These are phyloP conservation scores for Penicillium fuscoglaucum DNA, from an alignment of 2,329 filamentous ascomycete species.

Conservation along the genomic window DNA sequence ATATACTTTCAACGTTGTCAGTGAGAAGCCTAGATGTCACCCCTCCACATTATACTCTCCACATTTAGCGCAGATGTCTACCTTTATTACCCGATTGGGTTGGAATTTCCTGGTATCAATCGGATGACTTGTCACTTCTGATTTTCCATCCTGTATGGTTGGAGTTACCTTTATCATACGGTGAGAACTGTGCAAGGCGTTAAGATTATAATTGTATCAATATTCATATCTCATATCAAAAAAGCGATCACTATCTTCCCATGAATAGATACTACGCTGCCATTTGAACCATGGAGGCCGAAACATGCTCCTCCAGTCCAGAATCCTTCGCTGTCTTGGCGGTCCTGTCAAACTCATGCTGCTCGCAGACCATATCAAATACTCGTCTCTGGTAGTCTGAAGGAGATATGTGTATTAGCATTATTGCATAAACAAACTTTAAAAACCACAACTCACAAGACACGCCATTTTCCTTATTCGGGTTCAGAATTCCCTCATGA, in stretches of 20 bases:
- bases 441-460: slow-evolving; percentile 41
- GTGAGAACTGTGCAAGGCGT: not conserved
- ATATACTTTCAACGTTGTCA: slow-evolving; percentile 16
- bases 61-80: slow-evolving; percentile 1
- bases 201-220: not conserved
- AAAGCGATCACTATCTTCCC: not conserved
- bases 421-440: slow-evolving; percentile 11
- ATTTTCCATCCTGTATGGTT: not conserved
- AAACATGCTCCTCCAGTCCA: slow-evolving; percentile 8
- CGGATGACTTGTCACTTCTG: not conserved
- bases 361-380: slow-evolving; percentile 47
- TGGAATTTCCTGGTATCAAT: slow-evolving; percentile 23
- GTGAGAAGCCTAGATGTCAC: slow-evolving; percentile 3
- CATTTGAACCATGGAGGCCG: slow-evolving; percentile 13
- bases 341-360: slow-evolving; percentile 42
- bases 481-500: slow-evolving; percentile 57
- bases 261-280: slow-evolving; percentile 13
- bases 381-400: slow-evolving; percentile 51
- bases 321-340: slow-evolving; percentile 3
- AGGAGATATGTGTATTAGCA: slow-evolving; percentile 8
- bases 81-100: slow-evolving; percentile 26
- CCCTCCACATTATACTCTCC: slow-evolving; percentile 21
- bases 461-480: slow-evolving; percentile 57
- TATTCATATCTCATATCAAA: not conserved
- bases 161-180: not conserved